Percentiles rank a stretch among this genome's conserved stretches.
These are phyloP conservation scores for Coniochaeta sp. DNA, from an alignment of 2,329 filamentous ascomycete species.

Conservation along the genomic window DNA sequence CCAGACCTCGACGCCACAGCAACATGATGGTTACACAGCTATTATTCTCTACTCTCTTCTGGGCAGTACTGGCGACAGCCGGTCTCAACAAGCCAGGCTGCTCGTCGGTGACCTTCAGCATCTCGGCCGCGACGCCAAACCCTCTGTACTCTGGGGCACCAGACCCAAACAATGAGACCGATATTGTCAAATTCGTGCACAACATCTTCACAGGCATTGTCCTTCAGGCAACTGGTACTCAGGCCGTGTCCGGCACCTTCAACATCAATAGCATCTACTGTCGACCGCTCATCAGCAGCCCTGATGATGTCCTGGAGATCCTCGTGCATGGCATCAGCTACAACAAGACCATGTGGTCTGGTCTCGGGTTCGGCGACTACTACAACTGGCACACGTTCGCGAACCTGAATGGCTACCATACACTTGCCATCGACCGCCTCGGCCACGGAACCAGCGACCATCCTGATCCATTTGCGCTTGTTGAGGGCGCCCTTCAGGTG, in stretches of 20 bases:
- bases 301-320: slow-evolving; percentile 5
- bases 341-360: slow-evolving; percentile 7
- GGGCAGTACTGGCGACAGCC: too few relatives aligned
- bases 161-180: background rate
- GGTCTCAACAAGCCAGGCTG: too few relatives aligned
- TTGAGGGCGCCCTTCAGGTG: slow-evolving; percentile 9
- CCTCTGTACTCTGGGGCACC: background rate
- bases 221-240: slow-evolving; percentile 1
- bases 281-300: background rate
- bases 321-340: slow-evolving; percentile 9
- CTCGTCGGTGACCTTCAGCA: background rate
- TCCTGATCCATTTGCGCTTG: slow-evolving; percentile 7
- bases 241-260: slow-evolving; percentile 6
- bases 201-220: background rate
- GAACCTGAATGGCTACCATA: slow-evolving; percentile 8
- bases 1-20: too few relatives aligned
- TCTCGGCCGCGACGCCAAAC: background rate
- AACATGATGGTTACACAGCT: too few relatives aligned
- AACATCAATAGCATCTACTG: slow-evolving; percentile 9
- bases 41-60: too few relatives aligned
- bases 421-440: slow-evolving; percentile 10
- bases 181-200: background rate
- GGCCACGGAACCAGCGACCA: slow-evolving; percentile 9
- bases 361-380: slow-evolving; percentile 2
- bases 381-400: slow-evolving; percentile 8